Base-by-base conservation (phyloP, 75 land plant genomes). In the Adiantum capillusveneris region DNA sequence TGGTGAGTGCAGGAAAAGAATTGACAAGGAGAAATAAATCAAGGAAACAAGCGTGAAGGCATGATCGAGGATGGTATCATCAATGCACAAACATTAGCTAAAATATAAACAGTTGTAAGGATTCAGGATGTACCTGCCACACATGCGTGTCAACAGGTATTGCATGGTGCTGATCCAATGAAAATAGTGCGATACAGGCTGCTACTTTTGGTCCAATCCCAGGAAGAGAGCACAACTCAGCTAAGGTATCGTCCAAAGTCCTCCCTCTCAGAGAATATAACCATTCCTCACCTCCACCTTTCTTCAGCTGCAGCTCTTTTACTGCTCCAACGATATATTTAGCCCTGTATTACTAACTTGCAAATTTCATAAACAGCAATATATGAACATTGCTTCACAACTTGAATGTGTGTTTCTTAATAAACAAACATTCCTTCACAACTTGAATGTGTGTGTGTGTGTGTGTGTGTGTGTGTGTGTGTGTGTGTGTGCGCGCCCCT, bases 121-220 rank as follows among this genome's bases (percentile, higher is more conserved):
- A n/a, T n/a, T n/a, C n/a, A n/a, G n/a, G n/a, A 34, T 9, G 37
- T 59, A 92, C 96, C 96, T 84, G 69, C 98, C 98, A 93, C 11
- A 93, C 98, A 68, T 93, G 98, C 22, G 98, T 93, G 77, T 93
- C 98, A 57, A 93, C 95, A 31, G 97, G 97, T 60, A 92, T 85
- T 18, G 97, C 93, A 45, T 88, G 88, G 53, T 92, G 88, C 34
- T 92, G 87, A 72, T 93, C 98, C 0, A 93, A 68, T 24, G 98
- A 93, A 62, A 93, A 93, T 43, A 93, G 90, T 53, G 98, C 95
- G 60, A 93, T 66, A 70, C 98, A 93, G 26, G 98, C 95, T 24
- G 98, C 98, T 25, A 93, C 98, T 57, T 92, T 92, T 6, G 97
- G 95, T 29, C 98, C 98, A 28, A 93, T 83, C 29, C 98, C 98